Percentiles rank a stretch among this genome's conserved stretches.
phyloP scores from a whole-genome alignment of 371 early-diverging fungal genomes.

The Mortierella sp. region DNA sequence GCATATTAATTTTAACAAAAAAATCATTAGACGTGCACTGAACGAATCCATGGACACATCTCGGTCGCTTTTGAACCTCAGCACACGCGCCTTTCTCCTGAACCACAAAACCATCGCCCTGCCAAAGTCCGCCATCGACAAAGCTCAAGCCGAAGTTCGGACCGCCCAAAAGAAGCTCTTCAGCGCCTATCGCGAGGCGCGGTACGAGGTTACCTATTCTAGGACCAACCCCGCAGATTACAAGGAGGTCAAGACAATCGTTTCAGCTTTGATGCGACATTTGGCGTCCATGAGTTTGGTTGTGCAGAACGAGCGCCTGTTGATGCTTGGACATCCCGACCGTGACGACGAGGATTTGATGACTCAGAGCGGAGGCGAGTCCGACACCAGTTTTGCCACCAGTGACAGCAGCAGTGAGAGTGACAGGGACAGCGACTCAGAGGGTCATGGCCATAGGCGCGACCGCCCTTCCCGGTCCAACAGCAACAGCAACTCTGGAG shows the following conservation, averaged over 20 bases:
- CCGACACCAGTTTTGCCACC: not conserved
- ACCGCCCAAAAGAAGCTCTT: slow-evolving; percentile 50
- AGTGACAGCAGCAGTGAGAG: slow-evolving; percentile 8
- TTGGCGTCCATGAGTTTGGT: slow-evolving; percentile 55
- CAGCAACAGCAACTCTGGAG: slow-evolving; percentile 9
- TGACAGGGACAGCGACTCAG: slow-evolving; percentile 23
- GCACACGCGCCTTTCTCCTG: slow-evolving; percentile 49
- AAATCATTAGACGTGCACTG: slow-evolving; percentile 35
- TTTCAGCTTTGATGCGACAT: slow-evolving; percentile 52
- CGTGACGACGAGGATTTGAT: slow-evolving; percentile 48
- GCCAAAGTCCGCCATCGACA: slow-evolving; percentile 45
- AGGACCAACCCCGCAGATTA: slow-evolving; percentile 50
- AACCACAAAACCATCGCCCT: slow-evolving; percentile 55
- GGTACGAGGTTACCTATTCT: slow-evolving; percentile 55
- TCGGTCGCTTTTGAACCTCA: slow-evolving; percentile 37
- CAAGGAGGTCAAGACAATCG: slow-evolving; percentile 44
- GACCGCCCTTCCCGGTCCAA: slow-evolving; percentile 3
- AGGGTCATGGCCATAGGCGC: not conserved
- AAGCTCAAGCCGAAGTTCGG: slow-evolving; percentile 45
- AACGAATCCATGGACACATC: slow-evolving; percentile 53
- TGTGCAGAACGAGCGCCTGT: slow-evolving; percentile 52
- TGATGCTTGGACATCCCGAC: slow-evolving; percentile 55
- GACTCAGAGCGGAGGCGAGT: slow-evolving; percentile 36
- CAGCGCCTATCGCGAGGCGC: slow-evolving; percentile 50
- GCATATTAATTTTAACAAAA: slow-evolving; percentile 17